Conservation (phyloP, 257 asterid species). For the Capsicum pubescens region DNA sequence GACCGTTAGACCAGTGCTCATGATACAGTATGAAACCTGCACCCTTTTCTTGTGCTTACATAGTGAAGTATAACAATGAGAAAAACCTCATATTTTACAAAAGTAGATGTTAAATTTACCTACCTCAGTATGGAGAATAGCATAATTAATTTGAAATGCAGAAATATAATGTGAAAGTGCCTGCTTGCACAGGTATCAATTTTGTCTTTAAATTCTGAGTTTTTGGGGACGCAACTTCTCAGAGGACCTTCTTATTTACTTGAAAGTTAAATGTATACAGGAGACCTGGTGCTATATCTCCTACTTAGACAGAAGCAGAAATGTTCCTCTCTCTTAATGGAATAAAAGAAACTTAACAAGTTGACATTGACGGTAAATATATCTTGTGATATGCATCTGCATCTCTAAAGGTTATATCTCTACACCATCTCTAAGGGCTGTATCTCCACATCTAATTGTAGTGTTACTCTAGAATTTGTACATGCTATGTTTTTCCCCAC, state of each 20-base stretch:
- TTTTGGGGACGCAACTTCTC: neutral
- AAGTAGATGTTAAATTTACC: neutral
- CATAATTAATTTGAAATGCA: neutral
- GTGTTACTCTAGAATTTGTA: neutral
- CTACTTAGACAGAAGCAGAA: conserved; percentile 10
- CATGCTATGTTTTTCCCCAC: neutral
- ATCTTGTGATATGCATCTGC: neutral
- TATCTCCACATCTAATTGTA: neutral
- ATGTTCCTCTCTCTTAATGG: neutral
- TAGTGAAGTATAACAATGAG: neutral
- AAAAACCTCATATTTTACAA: neutral
- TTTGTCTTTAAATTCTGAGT: neutral
- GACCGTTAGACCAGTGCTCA: neutral
- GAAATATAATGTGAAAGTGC: neutral
- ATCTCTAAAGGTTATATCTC: neutral
- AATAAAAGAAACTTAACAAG: neutral
- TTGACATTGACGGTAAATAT: neutral
- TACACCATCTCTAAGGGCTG: neutral
- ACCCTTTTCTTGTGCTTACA: neutral
- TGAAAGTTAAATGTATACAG: neutral
- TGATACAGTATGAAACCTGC: neutral
- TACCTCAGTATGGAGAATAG: neutral
- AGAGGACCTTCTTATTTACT: neutral
- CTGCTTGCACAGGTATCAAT: neutral
- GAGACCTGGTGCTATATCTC: neutral